Percentiles rank a stretch among this genome's conserved stretches.
phyloP scores from a whole-genome alignment of 1,284 basidiomycete species.

The Ustilago sp. region DNA sequence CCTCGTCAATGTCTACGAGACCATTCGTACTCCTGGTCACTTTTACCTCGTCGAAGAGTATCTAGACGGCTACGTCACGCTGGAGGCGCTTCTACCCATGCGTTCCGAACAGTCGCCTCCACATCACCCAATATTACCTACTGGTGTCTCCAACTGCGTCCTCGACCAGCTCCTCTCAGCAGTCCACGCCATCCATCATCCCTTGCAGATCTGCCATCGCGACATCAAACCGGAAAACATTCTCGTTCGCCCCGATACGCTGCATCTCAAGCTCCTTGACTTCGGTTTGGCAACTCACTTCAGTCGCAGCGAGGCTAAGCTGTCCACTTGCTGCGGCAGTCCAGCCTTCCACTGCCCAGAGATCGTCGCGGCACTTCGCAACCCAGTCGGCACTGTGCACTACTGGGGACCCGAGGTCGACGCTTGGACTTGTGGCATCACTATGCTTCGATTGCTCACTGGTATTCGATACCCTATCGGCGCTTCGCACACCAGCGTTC shows the following conservation, averaged over 20 bases:
- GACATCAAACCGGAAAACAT: constrained; percentile 74
- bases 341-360: constrained; percentile 74
- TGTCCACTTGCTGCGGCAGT: constrained; percentile 74
- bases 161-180: constrained; percentile 74
- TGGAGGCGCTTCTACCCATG: constrained; percentile 64
- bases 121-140: constrained; percentile 60
- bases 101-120: constrained; percentile 41
- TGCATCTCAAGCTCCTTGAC: constrained; percentile 72
- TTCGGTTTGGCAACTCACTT: constrained; percentile 75
- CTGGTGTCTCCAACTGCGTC: constrained; percentile 69
- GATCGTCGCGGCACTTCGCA: constrained; percentile 72
- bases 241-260: constrained; percentile 70
- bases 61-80: constrained; percentile 71
- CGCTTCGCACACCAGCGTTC: constrained; percentile 71
- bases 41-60: constrained; percentile 75
- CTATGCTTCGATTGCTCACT: constrained; percentile 72
- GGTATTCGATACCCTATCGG: constrained; percentile 74
- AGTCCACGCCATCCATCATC: constrained; percentile 72
- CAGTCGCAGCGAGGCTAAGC: constrained; percentile 73
- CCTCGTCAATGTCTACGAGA: constrained; percentile 73
- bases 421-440: constrained; percentile 74
- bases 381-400: constrained; percentile 72
- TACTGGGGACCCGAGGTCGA: constrained; percentile 74
- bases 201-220: constrained; percentile 73
- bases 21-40: constrained; percentile 73